Evolutionary conservation across 148 eudicot genomes (phyloP), one percentile per base, ranked within the genome.

Genomic region (Rhododendron vialii): DNA sequence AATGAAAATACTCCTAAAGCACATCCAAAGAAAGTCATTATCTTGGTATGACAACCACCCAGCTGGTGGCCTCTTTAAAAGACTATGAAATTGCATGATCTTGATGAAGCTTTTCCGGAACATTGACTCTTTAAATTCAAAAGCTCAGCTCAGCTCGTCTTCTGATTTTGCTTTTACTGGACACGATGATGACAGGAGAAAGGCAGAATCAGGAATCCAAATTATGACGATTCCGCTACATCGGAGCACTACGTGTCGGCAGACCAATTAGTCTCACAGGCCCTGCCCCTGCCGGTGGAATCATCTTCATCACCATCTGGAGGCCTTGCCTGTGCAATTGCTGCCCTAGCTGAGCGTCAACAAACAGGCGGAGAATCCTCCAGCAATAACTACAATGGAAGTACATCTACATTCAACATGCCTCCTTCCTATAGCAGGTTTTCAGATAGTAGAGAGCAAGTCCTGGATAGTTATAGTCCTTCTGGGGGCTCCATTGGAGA

Each of bases 281-380:
- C 84, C 81, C 82, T 88, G 82, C 87, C 88, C n/a, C 89, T 91
- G 10, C 61, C 71, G 24, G 87, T 89, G 33, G 92, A 88, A 65
- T 92, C 98, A 85, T 91, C 95, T 3, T 94, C 97, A 28, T 93
- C 97, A n/a, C 99, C 98, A 36, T 95, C 98, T 48, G 95, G 98
- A 71, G 98, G 98, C 61, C 98, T 97, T 41, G 99, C 99, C 10
- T 94, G 98, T 86, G 96, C 99, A 36, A 92, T 96, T 76, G 96
- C 99, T n/a, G 94, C 99, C 84, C 93, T 96, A 61, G 98, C 98
- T 12, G 98, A 96, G 87, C 95, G 93, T n/a, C 99, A 93, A 85
- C 98, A 94, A 82, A 86, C 59, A 13, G 89, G 88, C 5, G 94
- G 92, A 76, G 95, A 91, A 80, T 88, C 94, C 77, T 85, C 92